Base-by-base conservation (phyloP, 139 green algal species). In the Ettlia oleoabundans region DNA sequence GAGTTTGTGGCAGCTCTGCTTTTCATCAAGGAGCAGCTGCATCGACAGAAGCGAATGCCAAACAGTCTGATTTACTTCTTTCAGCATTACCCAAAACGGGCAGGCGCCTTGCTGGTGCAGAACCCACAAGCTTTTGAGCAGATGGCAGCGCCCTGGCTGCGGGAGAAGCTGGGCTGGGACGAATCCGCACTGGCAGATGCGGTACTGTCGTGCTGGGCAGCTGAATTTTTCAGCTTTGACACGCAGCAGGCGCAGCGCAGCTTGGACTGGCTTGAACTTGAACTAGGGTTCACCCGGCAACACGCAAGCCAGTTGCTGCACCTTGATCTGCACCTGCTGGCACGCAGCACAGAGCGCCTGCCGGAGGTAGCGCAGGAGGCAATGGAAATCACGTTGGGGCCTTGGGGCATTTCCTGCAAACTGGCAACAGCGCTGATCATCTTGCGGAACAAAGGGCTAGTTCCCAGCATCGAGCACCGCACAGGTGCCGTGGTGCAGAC, bases 71-170 rank as follows among this genome's bases (percentile, higher is more conserved):
- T 28, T 18, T n/a, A 18, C 43, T 53, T 80, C 30, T 51, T 80
- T 19, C 10, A 37, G 53, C 28, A 37, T 35, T 35, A 69, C 35
- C 32, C 53, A 6, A 24, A 37, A 8, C 41, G 52, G 9, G 73
- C 32, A 1, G 73, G 53, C 35, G 53, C 22, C 3, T 52, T 80
- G 53, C 73, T 80, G 73, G 10, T 38, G 73, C 73, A 68, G 73
- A 51, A 68, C 73, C 73, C 73, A 35, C 30, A 28, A 15, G 22
- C 3, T 32, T 80, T 53, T 15, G 4, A 52, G 52, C 21, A 67
- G 52, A 33, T 4, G 24, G 58, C 73, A 6, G 73, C 73, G 7
- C 73, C 73, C 38, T 80, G 73, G 73, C 73, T 80, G 73, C 53
- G 53, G 19, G 18, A 21, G 21, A 51, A 53, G 35, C 53, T 80